Conservation (phyloP, 164 flowering plant genomes). For the Aristolochia contorta region DNA sequence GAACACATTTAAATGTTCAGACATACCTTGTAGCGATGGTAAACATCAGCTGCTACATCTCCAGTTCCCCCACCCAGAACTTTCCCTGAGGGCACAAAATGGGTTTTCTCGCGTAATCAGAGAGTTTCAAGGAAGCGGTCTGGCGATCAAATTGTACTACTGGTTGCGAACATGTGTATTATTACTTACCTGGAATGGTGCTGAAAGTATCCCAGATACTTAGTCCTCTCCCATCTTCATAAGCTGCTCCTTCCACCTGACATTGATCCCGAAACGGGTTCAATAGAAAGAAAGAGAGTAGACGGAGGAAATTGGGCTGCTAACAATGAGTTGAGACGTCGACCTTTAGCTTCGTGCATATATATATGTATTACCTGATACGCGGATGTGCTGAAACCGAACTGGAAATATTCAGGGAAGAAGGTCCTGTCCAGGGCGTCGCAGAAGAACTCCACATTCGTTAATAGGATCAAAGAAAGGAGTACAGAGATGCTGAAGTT, state of each 20-base stretch:
- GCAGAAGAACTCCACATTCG: too few relatives aligned
- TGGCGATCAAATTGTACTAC: not conserved
- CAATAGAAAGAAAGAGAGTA: not conserved
- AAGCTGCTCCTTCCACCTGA: slow-evolving; percentile 26
- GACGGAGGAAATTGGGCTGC: not conserved
- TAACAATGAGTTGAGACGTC: not conserved
- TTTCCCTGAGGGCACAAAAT: slow-evolving; percentile 11
- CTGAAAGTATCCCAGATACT: slow-evolving; percentile 26
- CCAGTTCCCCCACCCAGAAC: slow-evolving; percentile 17
- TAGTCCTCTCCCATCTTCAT: slow-evolving; percentile 22
- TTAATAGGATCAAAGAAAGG: too few relatives aligned
- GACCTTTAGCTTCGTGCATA: too few relatives aligned
- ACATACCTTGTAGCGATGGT: slow-evolving; percentile 21
- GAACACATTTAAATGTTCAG: too few relatives aligned
- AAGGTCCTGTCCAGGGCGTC: slow-evolving; percentile 7
- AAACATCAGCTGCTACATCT: slow-evolving; percentile 20
- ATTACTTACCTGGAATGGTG: slow-evolving; percentile 15
- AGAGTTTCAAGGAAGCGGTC: not conserved
- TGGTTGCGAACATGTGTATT: not conserved
- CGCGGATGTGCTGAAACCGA: slow-evolving; percentile 25
- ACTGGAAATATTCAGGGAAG: slow-evolving; percentile 13
- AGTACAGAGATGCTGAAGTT: too few relatives aligned
- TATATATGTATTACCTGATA: slow-evolving; percentile 9
- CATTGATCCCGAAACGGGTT: not conserved
- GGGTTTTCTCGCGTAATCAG: not conserved